Percentiles rank a stretch among this genome's conserved stretches.
Conservation (phyloP, 2,329 filamentous ascomycete genomes). For the Microsporum audouinii region DNA sequence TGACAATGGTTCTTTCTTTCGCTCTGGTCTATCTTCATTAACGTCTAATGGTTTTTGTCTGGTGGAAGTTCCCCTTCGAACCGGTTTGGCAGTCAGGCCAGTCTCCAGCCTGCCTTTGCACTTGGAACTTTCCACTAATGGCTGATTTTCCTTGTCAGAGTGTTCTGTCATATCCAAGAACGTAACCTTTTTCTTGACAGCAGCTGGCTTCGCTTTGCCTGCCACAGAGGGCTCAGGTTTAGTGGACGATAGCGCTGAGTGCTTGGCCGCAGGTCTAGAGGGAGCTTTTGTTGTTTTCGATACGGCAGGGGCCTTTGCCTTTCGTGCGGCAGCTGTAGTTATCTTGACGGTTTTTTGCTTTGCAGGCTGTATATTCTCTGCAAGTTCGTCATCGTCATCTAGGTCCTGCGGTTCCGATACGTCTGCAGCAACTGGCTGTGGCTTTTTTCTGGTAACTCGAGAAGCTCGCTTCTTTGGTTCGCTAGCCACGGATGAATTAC, state of each 20-base stretch:
- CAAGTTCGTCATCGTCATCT: constrained; percentile 19
- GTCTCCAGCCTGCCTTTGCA: constrained; percentile 20
- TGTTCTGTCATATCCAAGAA: constrained; percentile 33
- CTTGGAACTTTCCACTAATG: constrained; percentile 20
- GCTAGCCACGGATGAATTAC: background rate
- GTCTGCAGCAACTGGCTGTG: background rate
- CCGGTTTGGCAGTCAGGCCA: constrained; percentile 36
- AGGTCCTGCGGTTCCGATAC: background rate
- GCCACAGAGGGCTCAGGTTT: constrained; percentile 21
- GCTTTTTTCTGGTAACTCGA: background rate
- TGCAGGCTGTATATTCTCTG: constrained; percentile 8
- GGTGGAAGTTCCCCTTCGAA: constrained; percentile 31
- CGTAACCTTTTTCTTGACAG: constrained; percentile 36
- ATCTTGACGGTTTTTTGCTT: constrained; percentile 14
- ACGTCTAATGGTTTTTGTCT: constrained; percentile 21
- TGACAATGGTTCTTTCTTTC: constrained; percentile 31
- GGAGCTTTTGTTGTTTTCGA: constrained; percentile 13
- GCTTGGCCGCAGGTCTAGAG: constrained; percentile 7
- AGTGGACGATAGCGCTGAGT: constrained; percentile 14
- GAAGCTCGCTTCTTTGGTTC: background rate
- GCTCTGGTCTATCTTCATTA: constrained; percentile 10
- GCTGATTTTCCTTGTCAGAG: constrained; percentile 32
- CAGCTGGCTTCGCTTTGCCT: background rate
- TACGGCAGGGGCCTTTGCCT: constrained; percentile 16
- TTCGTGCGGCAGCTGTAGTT: constrained; percentile 12